A percentile compares a stretch with the other conserved stretches of the same genome.
Evolutionary conservation across 257 asterid genomes (phyloP).

Genomic region (Solanum tarijense): DNA sequence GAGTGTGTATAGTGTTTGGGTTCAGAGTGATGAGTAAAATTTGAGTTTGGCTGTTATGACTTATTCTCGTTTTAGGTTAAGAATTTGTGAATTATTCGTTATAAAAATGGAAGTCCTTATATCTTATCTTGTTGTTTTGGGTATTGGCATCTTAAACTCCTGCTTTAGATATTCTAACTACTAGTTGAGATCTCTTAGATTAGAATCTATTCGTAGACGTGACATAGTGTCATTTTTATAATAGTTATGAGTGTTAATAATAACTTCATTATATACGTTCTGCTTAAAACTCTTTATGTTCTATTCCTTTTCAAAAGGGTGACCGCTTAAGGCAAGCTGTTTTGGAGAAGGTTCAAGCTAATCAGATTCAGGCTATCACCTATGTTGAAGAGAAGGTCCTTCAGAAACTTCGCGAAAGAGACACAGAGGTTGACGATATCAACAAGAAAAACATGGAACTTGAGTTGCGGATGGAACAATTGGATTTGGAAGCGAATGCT

Average conservation of each 20-base stretch:
- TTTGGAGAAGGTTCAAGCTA: slow-evolving; percentile 67
- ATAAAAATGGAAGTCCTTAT: neutral
- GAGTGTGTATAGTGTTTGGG: neutral
- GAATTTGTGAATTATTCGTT: neutral
- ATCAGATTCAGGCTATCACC: slow-evolving; percentile 72
- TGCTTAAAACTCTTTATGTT: neutral
- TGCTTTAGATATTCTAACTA: neutral
- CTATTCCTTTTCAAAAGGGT: slow-evolving; percentile 36
- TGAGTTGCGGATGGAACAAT: slow-evolving; percentile 56
- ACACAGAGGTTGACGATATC: slow-evolving; percentile 59
- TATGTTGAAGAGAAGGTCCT: slow-evolving; percentile 69
- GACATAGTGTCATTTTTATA: neutral
- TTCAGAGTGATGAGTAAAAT: neutral
- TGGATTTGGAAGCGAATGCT: slow-evolving; percentile 62
- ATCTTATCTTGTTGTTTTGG: neutral
- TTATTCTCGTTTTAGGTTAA: neutral
- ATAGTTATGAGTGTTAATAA: neutral
- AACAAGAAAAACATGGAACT: slow-evolving; percentile 79
- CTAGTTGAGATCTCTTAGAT: neutral
- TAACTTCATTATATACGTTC: neutral
- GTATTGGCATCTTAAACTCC: neutral
- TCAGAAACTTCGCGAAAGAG: slow-evolving; percentile 69
- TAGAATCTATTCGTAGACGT: neutral
- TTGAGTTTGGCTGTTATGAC: neutral
- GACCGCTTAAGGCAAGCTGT: slow-evolving; percentile 72